Evolutionary conservation across 345 rosid species (phyloP).

Genomic region (Gossypium turneri): DNA sequence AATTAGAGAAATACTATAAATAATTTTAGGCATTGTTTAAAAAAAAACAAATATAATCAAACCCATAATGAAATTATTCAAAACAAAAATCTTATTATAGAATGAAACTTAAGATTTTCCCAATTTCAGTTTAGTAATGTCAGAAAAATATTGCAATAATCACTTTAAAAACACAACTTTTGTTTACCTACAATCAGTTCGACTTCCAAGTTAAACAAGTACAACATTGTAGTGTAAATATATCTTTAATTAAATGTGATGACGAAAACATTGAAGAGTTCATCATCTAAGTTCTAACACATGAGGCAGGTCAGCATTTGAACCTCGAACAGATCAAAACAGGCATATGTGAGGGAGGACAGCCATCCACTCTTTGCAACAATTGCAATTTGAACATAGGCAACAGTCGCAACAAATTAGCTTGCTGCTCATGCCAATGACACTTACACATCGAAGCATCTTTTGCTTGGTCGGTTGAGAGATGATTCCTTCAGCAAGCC

Average conservation of each 20-base stretch:
- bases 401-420: neutral
- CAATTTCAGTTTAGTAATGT: too few species aligned
- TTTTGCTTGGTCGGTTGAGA: neutral
- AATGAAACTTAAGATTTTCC: too few species aligned
- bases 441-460: slow-evolving; percentile 1
- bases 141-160: neutral
- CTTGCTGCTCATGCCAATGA: neutral
- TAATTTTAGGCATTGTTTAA: too few species aligned
- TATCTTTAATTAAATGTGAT: too few species aligned
- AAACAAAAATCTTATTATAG: too few species aligned
- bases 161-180: neutral
- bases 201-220: neutral
- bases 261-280: too few species aligned
- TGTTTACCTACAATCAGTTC: neutral
- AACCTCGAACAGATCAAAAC: neutral
- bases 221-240: neutral
- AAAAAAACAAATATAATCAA: rapidly evolving
- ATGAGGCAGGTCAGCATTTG: neutral
- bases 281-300: too few species aligned
- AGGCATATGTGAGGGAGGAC: neutral
- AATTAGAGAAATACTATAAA: rapidly evolving
- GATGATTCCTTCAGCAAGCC: neutral
- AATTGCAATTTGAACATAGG: neutral
- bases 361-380: neutral
- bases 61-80: too few species aligned